These are phyloP conservation scores for Stagonosporopsis chrysanthemi DNA, from an alignment of 2,329 filamentous ascomycete species.

Conservation along the genomic window DNA sequence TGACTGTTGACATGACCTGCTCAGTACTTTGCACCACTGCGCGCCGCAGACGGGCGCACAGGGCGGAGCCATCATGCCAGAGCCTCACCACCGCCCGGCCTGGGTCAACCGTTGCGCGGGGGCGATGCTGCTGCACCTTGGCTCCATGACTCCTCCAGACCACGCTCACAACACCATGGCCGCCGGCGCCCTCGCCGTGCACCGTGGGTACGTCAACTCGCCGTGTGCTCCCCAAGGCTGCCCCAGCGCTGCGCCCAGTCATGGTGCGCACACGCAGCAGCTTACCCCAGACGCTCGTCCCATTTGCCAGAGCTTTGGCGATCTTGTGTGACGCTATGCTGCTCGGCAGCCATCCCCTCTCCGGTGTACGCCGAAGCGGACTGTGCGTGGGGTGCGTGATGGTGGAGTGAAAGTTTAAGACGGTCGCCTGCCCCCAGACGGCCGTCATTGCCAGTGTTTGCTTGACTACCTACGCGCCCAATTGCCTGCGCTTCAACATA, in stretches of 20 bases:
- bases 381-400: conserved; percentile 10
- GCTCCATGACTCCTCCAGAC: conserved; percentile 3
- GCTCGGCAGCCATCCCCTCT: conserved; percentile 14
- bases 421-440: not conserved
- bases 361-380: conserved; percentile 16
- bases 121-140: not conserved
- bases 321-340: conserved; percentile 19
- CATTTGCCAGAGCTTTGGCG: conserved; percentile 24
- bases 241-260: conserved; percentile 24
- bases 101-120: not conserved
- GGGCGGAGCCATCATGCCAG: not conserved
- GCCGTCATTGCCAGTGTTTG: not conserved
- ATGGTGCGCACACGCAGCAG: conserved; percentile 15
- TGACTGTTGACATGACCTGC: conserved; percentile 12
- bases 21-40: conserved; percentile 8
- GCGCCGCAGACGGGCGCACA: conserved; percentile 2
- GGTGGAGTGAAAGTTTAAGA: conserved; percentile 1
- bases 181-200: conserved; percentile 4
- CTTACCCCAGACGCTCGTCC: conserved; percentile 25
- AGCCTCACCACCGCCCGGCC: conserved; percentile 11
- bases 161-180: not conserved
- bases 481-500: not conserved
- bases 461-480: not conserved
- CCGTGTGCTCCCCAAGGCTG: conserved; percentile 5
- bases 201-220: conserved; percentile 10